A percentile compares a stretch with the other conserved stretches of the same genome.
These are phyloP conservation scores for Aschersonia sp. DNA, from an alignment of 2,329 filamentous ascomycete species.

Conservation along the genomic window DNA sequence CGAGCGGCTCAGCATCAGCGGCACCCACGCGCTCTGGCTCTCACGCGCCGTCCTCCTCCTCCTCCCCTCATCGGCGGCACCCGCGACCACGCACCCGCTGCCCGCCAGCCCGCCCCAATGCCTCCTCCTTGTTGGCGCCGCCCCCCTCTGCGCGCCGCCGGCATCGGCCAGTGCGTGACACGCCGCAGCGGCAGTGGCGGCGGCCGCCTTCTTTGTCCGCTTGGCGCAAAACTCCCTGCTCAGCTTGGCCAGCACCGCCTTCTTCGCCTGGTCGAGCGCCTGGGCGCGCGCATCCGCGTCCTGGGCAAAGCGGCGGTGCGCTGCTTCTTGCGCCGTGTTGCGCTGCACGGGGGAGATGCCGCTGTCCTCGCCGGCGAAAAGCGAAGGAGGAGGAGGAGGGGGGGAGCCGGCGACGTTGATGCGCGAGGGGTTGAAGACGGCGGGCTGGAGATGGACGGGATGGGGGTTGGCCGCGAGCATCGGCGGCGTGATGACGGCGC, in stretches of 20 bases:
- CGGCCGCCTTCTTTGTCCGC: slow-evolving; percentile 10
- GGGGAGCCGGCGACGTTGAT: slow-evolving; percentile 4
- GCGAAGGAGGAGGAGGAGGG: background rate
- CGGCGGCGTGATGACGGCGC: slow-evolving; percentile 29
- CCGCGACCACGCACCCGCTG: too few relatives aligned
- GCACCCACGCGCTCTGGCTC: slow-evolving; percentile 38
- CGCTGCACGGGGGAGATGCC: slow-evolving; percentile 44
- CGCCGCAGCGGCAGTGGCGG: slow-evolving; percentile 18
- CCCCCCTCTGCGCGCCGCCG: too few relatives aligned
- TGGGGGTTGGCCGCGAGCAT: slow-evolving; percentile 33
- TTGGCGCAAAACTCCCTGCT: slow-evolving; percentile 32
- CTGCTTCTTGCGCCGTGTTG: slow-evolving; percentile 40
- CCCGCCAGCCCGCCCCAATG: too few relatives aligned
- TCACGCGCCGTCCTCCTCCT: slow-evolving; percentile 36
- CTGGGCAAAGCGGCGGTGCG: slow-evolving; percentile 40
- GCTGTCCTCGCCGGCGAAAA: slow-evolving; percentile 28
- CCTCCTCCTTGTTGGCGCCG: too few relatives aligned
- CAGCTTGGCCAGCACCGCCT: slow-evolving; percentile 44
- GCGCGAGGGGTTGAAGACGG: slow-evolving; percentile 35
- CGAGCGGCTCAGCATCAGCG: slow-evolving; percentile 41
- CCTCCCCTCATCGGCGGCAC: slow-evolving; percentile 8
- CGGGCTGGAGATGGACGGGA: slow-evolving; percentile 40
- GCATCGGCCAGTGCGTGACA: slow-evolving; percentile 15
- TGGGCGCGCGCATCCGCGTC: slow-evolving; percentile 38
- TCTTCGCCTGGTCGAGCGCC: slow-evolving; percentile 43